These are phyloP conservation scores for Blastobotrys persicus DNA, from an alignment of 1,139 yeast species.

Conservation along the genomic window DNA sequence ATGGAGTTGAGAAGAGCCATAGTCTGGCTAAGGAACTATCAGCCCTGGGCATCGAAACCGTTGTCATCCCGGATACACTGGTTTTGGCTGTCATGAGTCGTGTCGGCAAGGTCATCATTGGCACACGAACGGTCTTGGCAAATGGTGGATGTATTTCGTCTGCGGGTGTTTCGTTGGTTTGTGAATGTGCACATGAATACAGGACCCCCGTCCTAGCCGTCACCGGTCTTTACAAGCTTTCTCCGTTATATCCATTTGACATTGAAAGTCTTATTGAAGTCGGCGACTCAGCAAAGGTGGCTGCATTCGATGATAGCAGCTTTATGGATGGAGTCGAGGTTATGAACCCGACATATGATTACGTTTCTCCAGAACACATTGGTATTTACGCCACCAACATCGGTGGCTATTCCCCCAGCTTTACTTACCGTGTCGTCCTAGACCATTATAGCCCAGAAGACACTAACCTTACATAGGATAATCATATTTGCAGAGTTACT, in stretches of 20 bases:
- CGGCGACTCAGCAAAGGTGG: slow-evolving; percentile 86
- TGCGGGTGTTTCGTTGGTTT: slow-evolving; percentile 89
- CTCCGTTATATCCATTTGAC: slow-evolving; percentile 93
- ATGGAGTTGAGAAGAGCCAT: slow-evolving; percentile 73
- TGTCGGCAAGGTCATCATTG: slow-evolving; percentile 93
- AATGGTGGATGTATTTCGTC: slow-evolving; percentile 93
- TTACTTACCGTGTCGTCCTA: slow-evolving; percentile 89
- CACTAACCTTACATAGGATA: slow-evolving; percentile 1
- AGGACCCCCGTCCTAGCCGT: slow-evolving; percentile 94
- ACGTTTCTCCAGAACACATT: slow-evolving; percentile 89
- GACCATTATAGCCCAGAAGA: slow-evolving; percentile 91
- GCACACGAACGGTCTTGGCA: slow-evolving; percentile 88
- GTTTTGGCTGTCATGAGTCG: slow-evolving; percentile 95
- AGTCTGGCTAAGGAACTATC: slow-evolving; percentile 76
- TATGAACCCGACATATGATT: slow-evolving; percentile 88
- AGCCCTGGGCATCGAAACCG: slow-evolving; percentile 83
- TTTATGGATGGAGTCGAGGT: slow-evolving; percentile 73
- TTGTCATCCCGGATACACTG: slow-evolving; percentile 88
- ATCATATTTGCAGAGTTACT: neutral
- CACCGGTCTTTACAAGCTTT: slow-evolving; percentile 88
- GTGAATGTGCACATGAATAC: slow-evolving; percentile 94
- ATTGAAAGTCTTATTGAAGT: slow-evolving; percentile 86
- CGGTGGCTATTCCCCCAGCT: slow-evolving; percentile 96
- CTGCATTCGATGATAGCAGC: slow-evolving; percentile 62
- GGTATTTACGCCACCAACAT: slow-evolving; percentile 92